Evolutionary conservation across 345 rosid species (phyloP).

Genomic region (Eucalyptus virginea): DNA sequence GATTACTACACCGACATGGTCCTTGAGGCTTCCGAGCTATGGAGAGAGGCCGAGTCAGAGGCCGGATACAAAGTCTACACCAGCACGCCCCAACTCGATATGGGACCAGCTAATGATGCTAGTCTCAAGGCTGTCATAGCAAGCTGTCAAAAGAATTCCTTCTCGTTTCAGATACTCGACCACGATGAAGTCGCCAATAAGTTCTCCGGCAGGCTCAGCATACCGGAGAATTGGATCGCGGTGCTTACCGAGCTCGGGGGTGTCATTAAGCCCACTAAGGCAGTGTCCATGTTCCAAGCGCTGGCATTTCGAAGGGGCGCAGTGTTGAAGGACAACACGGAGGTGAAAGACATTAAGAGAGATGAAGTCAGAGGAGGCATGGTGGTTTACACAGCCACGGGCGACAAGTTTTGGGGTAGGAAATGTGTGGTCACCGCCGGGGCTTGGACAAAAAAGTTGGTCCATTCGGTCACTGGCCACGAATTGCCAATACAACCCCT

Average conservation of each 20-base stretch:
- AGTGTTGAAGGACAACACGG: conserved; percentile 42
- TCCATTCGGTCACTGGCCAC: conserved; percentile 29
- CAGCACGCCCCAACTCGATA: conserved; percentile 58
- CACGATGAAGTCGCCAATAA: conserved; percentile 5
- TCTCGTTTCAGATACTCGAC: conserved; percentile 23
- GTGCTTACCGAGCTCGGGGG: conserved; percentile 58
- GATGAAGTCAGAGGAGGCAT: conserved; percentile 41
- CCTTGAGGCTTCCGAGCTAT: conserved; percentile 27
- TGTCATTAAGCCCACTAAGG: conserved; percentile 76
- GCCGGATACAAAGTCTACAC: conserved; percentile 73
- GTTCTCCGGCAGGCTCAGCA: conserved; percentile 33
- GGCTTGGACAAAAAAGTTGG: conserved; percentile 65
- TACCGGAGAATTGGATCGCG: conserved; percentile 69
- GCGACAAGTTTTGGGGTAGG: conserved; percentile 36
- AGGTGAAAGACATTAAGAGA: conserved; percentile 32
- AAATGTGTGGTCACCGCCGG: conserved; percentile 78
- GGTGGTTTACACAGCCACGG: conserved; percentile 11
- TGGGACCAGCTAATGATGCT: conserved; percentile 42
- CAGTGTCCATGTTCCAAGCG: conserved; percentile 82
- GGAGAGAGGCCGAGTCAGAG: conserved; percentile 66
- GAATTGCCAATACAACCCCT: conserved; percentile 51
- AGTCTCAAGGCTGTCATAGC: conserved; percentile 31
- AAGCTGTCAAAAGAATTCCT: conserved; percentile 27
- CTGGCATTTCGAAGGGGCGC: conserved; percentile 50
- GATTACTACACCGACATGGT: conserved; percentile 64